Base-by-base conservation (phyloP, 2,329 filamentous ascomycete genomes). In the Scedosporium minutisporum region DNA sequence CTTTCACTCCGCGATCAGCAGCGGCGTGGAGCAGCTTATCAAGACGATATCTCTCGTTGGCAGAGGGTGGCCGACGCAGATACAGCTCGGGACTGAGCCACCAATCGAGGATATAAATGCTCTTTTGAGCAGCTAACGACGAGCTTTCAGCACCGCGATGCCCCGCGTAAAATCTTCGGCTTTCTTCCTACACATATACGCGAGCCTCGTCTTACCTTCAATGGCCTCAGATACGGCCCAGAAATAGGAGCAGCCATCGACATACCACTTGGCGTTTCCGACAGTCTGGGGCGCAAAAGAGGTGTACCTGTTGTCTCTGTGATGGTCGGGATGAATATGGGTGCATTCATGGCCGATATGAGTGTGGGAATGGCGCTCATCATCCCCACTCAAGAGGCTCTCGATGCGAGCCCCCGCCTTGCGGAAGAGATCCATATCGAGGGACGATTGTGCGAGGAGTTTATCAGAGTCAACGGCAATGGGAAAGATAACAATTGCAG, bases 41-140 rank as follows among this genome's bases (percentile, higher is more conserved):
- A 46, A 96, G 78, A 5, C 92, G 87, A 72, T 96, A 96, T 68
- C 88, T 80, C 72, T 96, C 87, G 74, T 96, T 92, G 71, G 84
- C 82, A 21, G 89, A 85, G 7, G 91, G 91, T 2, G 93, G 92
- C 25, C 92, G 84, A 67, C 92, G 85, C 41, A 97, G 82, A 71
- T 95, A 96, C 29, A 97, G 78, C 75, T 96, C 93, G 1, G 93
- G 91, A 62, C 87, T 92, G 66, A 96, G 75, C 91, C 92, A 96
- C 91, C 89, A 95, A 71, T 93, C 90, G 53, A 96, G 77, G 66
- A 96, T 96, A 82, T 89, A 93, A 68, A 96, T 88, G 51, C 83
- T 89, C 68, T 93, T 85, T 66, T 79, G 81, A 2, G 91, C 91
- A 69, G 84, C 86, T 84, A 66, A 60, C 68, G 62, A 46, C 60